A percentile compares a stretch with the other conserved stretches of the same genome.
phyloP scores from a whole-genome alignment of 2,329 filamentous ascomycete species.

The Hyphodiscus sp. region DNA sequence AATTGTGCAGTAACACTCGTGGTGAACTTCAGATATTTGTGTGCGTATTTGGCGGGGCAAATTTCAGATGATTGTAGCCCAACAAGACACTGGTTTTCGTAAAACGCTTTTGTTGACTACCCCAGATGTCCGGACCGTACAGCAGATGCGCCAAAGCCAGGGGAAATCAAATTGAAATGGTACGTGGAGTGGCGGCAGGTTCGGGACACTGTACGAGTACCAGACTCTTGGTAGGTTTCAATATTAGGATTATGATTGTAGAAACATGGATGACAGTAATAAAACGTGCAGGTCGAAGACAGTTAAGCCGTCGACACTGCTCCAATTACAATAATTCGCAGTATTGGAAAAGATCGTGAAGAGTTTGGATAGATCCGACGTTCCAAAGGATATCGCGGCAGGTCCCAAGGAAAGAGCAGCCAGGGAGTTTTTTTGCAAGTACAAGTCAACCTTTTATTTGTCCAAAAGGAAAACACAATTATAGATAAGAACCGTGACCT shows the following conservation, averaged over 20 bases:
- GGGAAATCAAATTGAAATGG: background rate
- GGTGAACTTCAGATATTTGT: background rate
- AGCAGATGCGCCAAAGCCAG: background rate
- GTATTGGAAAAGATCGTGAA: background rate
- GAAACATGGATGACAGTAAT: slow-evolving; percentile 10
- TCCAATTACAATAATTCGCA: slow-evolving; percentile 12
- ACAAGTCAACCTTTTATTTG: background rate
- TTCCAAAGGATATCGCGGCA: background rate
- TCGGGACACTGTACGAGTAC: background rate
- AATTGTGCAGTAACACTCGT: background rate
- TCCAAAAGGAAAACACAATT: background rate
- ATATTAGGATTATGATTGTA: slow-evolving; percentile 11
- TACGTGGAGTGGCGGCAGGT: background rate
- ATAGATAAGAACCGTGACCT: background rate
- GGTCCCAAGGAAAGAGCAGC: background rate
- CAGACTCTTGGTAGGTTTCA: background rate
- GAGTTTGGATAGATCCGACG: background rate
- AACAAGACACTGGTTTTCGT: background rate
- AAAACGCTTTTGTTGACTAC: background rate
- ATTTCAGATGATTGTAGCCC: background rate
- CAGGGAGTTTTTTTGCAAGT: background rate
- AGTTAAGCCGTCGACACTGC: slow-evolving; percentile 26
- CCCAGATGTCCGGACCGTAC: background rate
- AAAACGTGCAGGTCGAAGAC: slow-evolving; percentile 24
- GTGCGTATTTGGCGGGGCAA: background rate